Percentiles rank a stretch among this genome's conserved stretches.
Evolutionary conservation across 495 filamentous ascomycete species (phyloP).

Genomic region (Xylaria curta): DNA sequence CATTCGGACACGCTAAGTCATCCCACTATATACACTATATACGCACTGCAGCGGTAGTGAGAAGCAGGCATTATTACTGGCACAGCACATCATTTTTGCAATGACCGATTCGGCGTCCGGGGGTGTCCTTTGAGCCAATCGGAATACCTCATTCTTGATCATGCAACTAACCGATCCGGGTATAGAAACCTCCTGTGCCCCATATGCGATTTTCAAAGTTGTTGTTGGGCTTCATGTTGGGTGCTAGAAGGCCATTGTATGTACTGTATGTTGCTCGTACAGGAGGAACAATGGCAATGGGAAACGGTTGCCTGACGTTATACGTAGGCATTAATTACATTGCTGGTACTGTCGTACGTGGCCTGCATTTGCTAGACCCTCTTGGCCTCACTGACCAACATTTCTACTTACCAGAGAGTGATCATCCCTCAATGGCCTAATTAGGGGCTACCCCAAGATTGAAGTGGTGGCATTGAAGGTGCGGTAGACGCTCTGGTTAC

Average conservation of each 20-base stretch:
- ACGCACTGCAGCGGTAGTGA: not conserved
- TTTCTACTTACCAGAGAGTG: not conserved
- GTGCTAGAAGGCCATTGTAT: not conserved
- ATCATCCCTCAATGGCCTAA: not conserved
- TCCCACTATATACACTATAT: not conserved
- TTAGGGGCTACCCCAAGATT: not conserved
- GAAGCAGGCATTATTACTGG: not conserved
- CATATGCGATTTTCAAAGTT: not conserved
- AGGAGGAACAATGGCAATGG: not conserved
- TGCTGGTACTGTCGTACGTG: not conserved
- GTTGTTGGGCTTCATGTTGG: not conserved
- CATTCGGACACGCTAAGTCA: not conserved
- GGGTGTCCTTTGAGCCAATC: not conserved
- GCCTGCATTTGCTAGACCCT: not conserved
- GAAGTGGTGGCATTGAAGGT: not conserved
- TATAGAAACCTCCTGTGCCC: not conserved
- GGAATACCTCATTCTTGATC: not conserved
- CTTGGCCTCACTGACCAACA: not conserved
- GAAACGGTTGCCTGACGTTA: not conserved
- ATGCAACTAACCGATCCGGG: not conserved
- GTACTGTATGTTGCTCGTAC: not conserved
- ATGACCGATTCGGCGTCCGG: not conserved
- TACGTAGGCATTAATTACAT: not conserved
- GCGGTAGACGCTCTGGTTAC: not conserved
- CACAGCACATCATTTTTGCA: not conserved